Conservation (phyloP, 1,284 basidiomycete species). For the Ustilago curta region DNA sequence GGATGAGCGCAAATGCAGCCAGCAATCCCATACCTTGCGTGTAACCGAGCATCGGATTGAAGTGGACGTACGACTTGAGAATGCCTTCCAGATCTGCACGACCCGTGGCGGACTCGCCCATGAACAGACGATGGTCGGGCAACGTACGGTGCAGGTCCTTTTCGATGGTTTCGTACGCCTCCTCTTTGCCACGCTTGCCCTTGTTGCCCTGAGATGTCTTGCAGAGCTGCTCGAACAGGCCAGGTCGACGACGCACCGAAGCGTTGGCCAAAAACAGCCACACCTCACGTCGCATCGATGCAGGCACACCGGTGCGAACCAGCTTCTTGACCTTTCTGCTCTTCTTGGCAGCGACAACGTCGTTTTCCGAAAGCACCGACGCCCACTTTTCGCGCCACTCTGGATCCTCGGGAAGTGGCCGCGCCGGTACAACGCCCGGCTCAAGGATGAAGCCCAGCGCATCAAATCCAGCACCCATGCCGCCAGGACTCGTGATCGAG, state of each 20-base stretch:
- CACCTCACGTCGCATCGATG: conserved; percentile 61
- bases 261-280: conserved; percentile 66
- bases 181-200: conserved; percentile 58
- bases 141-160: conserved; percentile 65
- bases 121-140: conserved; percentile 62
- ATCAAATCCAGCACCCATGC: conserved; percentile 30
- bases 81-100: conserved; percentile 64
- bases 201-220: conserved; percentile 53
- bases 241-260: conserved; percentile 54
- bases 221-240: conserved; percentile 64
- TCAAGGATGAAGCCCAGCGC: conserved; percentile 57
- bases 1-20: conserved; percentile 81
- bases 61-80: conserved; percentile 69
- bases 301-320: conserved; percentile 81
- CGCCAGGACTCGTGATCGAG: conserved; percentile 16
- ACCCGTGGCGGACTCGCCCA: conserved; percentile 58
- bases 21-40: conserved; percentile 78
- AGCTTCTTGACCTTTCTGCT: conserved; percentile 86
- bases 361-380: conserved; percentile 75
- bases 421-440: conserved; percentile 25
- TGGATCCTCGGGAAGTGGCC: conserved; percentile 74
- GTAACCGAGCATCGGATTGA: conserved; percentile 70
- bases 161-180: conserved; percentile 63
- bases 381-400: conserved; percentile 83
- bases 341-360: conserved; percentile 78